Evolutionary conservation across 2,329 filamentous ascomycete genomes (phyloP).

Genomic region (Fusarium xyrophilum): DNA sequence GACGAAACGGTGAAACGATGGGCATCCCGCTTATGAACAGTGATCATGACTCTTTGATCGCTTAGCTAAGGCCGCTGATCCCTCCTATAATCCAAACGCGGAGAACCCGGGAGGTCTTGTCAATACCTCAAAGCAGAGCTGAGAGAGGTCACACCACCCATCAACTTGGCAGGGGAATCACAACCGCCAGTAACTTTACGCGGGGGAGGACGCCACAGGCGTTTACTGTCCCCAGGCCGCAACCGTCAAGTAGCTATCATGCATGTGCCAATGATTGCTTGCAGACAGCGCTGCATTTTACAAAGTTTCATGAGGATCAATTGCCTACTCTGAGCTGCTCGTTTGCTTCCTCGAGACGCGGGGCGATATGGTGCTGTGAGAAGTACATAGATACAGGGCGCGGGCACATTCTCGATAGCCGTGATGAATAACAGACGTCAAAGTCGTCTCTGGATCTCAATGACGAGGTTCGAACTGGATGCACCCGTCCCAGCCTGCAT

Average conservation of each 20-base stretch:
- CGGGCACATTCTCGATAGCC: background rate
- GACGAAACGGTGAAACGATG: background rate
- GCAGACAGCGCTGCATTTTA: constrained; percentile 20
- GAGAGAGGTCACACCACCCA: constrained; percentile 31
- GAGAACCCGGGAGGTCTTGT: constrained; percentile 14
- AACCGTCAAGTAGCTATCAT: constrained; percentile 7
- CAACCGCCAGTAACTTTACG: constrained; percentile 20
- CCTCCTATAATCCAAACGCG: constrained; percentile 12
- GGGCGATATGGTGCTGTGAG: background rate
- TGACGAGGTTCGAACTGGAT: constrained; percentile 31
- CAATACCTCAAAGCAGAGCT: constrained; percentile 10
- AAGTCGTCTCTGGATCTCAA: constrained; percentile 17
- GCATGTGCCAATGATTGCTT: constrained; percentile 17
- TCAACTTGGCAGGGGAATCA: constrained; percentile 35
- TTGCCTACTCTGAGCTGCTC: background rate
- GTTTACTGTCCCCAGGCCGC: constrained; percentile 9
- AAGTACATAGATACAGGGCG: background rate
- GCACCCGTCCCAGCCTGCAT: constrained; percentile 1
- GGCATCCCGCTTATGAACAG: constrained; percentile 9
- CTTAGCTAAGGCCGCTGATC: constrained; percentile 17
- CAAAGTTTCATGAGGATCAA: constrained; percentile 2
- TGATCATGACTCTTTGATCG: constrained; percentile 22
- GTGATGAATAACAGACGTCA: constrained; percentile 14
- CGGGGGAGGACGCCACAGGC: constrained; percentile 26
- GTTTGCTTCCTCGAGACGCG: background rate